Evolutionary conservation across 108 stramenopile species (phyloP).

Genomic region (Discostella pseudostelligera): DNA sequence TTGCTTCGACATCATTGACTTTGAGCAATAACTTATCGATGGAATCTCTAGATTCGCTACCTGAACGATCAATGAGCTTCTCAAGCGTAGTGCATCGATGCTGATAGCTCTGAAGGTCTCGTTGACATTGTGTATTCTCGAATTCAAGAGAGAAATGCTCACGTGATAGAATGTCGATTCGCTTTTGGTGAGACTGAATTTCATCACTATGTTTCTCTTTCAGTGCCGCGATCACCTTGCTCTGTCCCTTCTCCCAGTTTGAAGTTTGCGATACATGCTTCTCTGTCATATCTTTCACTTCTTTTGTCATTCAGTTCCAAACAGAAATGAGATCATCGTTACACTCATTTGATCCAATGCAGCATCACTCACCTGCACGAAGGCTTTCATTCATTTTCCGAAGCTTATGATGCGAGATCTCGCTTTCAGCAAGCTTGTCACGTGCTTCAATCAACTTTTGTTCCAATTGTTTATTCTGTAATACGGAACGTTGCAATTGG

Average conservation of each 20-base stretch:
- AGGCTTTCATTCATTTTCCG: constrained; percentile 22
- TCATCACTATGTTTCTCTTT: constrained; percentile 17
- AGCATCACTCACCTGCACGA: constrained; percentile 12
- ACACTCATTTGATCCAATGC: constrained; percentile 3
- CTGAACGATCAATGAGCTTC: constrained; percentile 3
- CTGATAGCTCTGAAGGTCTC: constrained; percentile 30
- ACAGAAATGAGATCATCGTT: too few species aligned
- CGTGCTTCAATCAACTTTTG: constrained; percentile 23
- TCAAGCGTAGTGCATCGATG: constrained; percentile 24
- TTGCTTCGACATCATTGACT: constrained; percentile 13
- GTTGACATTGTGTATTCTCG: constrained; percentile 20
- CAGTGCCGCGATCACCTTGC: constrained; percentile 20
- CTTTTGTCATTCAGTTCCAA: neutral
- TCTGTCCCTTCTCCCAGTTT: constrained; percentile 10
- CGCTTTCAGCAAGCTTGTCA: constrained; percentile 26
- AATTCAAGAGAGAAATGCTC: constrained; percentile 15
- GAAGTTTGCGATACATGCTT: constrained; percentile 9
- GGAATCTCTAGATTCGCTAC: constrained; percentile 10
- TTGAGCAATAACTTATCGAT: constrained; percentile 15
- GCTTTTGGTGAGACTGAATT: constrained; percentile 13
- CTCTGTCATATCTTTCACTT: constrained; percentile 21
- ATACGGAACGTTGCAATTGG: constrained; percentile 4
- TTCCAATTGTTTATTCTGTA: constrained; percentile 17
- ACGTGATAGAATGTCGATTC: constrained; percentile 23
- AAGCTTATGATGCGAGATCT: constrained; percentile 21